phyloP scores from a whole-genome alignment of 768 basidiomycete genomes.

The Pisolithus marmoratus region DNA sequence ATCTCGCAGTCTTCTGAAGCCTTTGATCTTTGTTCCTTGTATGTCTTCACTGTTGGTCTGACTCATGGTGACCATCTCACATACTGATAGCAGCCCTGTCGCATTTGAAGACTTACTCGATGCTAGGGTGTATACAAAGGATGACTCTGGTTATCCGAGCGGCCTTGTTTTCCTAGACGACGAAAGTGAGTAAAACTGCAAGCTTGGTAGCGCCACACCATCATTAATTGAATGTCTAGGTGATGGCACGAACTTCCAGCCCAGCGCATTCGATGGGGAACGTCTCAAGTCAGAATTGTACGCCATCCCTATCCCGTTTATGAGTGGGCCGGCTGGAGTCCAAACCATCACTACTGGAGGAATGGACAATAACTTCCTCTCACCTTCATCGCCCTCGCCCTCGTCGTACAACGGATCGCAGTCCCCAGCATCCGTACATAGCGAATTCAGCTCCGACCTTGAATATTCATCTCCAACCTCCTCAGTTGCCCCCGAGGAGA shows the following conservation, averaged over 20 bases:
- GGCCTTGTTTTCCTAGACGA: not conserved
- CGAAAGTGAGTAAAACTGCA: slow-evolving; percentile 3
- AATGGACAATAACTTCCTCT: not conserved
- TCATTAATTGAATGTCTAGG: slow-evolving; percentile 4
- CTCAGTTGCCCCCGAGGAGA: slow-evolving; percentile 10
- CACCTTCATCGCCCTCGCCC: slow-evolving; percentile 18
- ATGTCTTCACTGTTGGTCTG: no score
- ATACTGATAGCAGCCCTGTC: no score
- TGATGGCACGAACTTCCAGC: not conserved
- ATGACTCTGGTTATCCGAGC: no score
- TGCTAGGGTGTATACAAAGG: no score
- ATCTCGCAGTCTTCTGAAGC: no score
- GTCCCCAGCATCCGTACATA: slow-evolving; percentile 16
- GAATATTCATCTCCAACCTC: slow-evolving; percentile 16
- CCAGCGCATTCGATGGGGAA: slow-evolving; percentile 8
- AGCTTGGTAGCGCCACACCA: slow-evolving; percentile 12
- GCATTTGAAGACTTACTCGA: no score
- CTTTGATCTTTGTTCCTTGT: no score
- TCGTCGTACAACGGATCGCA: slow-evolving; percentile 16
- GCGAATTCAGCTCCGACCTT: slow-evolving; percentile 16
- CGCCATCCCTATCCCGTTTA: no score
- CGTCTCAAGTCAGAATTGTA: slow-evolving; percentile 13
- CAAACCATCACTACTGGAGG: no score
- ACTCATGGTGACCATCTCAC: no score
- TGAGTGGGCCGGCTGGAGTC: not conserved